These are phyloP conservation scores for Clonostachys sp. DNA, from an alignment of 2,329 filamentous ascomycete genomes.

Conservation along the genomic window DNA sequence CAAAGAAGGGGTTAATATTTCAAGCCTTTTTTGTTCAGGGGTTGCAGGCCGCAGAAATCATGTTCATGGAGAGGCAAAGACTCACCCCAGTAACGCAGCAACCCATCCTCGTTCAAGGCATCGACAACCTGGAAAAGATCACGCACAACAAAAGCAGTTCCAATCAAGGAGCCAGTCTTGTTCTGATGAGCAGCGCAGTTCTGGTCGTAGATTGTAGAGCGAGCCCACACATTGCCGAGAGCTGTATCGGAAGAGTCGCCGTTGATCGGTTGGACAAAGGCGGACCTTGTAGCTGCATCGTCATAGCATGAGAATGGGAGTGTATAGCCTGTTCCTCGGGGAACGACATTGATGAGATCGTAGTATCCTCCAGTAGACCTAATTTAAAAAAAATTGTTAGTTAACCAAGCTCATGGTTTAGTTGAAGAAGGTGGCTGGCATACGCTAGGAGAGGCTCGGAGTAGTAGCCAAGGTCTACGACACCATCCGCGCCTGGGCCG, in stretches of 20 bases:
- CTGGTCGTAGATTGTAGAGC: conserved; percentile 8
- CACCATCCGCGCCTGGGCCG: conserved; percentile 18
- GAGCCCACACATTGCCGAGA: conserved; percentile 13
- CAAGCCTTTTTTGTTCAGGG: neutral
- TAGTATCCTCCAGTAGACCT: conserved; percentile 14
- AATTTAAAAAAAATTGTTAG: neutral
- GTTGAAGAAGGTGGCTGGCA: neutral
- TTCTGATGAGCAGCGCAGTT: conserved; percentile 11
- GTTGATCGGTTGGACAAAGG: neutral
- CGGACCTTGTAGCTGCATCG: neutral
- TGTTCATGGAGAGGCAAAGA: neutral
- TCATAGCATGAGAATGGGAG: conserved; percentile 16
- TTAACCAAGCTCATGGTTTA: neutral
- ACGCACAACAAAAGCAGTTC: conserved; percentile 35
- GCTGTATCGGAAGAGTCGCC: conserved; percentile 11
- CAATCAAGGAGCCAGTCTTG: conserved; percentile 25
- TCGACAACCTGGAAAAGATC: conserved; percentile 40
- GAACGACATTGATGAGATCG: conserved; percentile 17
- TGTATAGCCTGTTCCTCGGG: conserved; percentile 16
- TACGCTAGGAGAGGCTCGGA: neutral
- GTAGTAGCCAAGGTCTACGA: neutral
- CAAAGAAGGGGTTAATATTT: neutral
- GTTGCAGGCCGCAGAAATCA: neutral
- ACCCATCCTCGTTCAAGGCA: conserved; percentile 27
- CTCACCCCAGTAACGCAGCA: conserved; percentile 27